These are phyloP conservation scores for Tricholoma saponaceum DNA, from an alignment of 768 basidiomycete species.

Conservation along the genomic window DNA sequence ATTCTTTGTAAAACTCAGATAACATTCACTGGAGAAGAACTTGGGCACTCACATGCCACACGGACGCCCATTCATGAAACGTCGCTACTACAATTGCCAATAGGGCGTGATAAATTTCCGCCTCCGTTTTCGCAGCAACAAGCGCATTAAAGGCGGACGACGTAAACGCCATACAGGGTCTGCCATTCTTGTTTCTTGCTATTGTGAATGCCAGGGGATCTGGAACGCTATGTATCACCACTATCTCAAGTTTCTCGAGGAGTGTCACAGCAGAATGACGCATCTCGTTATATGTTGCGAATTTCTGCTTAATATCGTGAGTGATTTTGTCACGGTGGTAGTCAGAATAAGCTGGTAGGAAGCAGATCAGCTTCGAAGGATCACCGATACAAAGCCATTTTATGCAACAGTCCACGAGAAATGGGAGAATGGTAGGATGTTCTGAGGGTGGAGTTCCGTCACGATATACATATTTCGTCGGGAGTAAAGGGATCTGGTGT, in stretches of 20 bases:
- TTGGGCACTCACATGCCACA: too few relatives aligned
- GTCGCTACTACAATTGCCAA: too few relatives aligned
- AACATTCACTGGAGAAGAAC: too few relatives aligned
- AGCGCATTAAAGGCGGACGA: too few relatives aligned
- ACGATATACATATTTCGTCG: background rate
- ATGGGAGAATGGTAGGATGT: background rate
- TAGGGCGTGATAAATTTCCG: too few relatives aligned
- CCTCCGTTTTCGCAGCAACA: too few relatives aligned
- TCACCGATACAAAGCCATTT: background rate
- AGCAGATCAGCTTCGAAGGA: background rate
- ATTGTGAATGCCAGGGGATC: too few relatives aligned
- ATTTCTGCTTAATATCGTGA: background rate
- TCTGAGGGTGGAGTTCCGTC: background rate
- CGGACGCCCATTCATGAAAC: too few relatives aligned
- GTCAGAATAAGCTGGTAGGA: background rate
- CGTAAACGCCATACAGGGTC: too few relatives aligned
- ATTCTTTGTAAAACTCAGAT: too few relatives aligned
- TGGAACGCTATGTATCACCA: too few relatives aligned
- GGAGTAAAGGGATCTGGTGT: background rate
- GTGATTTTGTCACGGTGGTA: background rate
- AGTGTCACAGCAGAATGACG: background rate
- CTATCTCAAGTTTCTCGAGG: background rate
- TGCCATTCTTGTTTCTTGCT: too few relatives aligned
- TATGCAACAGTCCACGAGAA: background rate
- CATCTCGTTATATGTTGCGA: background rate